A percentile compares a stretch with the other conserved stretches of the same genome.
Evolutionary conservation across 495 filamentous ascomycete genomes (phyloP).

Genomic region (Poronia punctata): DNA sequence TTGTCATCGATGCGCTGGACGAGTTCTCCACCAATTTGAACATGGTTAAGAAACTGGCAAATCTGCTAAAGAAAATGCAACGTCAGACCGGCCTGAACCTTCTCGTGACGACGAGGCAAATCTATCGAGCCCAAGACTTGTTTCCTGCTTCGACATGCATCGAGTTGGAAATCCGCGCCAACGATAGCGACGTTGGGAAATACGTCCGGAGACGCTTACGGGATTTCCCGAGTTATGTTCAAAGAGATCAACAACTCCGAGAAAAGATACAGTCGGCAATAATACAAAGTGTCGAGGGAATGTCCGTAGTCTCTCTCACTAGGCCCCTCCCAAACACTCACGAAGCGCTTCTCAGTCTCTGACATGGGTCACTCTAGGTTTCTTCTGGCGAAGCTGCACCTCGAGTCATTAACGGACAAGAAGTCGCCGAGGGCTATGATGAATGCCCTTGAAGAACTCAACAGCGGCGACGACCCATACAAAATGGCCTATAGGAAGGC

Average conservation of each 20-base stretch:
- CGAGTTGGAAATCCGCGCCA: constrained; percentile 36
- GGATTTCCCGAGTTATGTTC: constrained; percentile 17
- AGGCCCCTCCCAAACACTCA: background rate
- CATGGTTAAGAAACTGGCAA: constrained; percentile 11
- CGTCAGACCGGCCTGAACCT: constrained; percentile 20
- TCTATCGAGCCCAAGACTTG: too few relatives aligned
- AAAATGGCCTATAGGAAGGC: constrained; percentile 40
- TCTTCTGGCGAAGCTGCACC: constrained; percentile 43
- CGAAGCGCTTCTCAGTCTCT: too few relatives aligned
- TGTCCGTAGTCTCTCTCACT: constrained; percentile 21
- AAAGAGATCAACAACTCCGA: constrained; percentile 15
- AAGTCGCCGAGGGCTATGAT: constrained; percentile 21
- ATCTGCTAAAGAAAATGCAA: constrained; percentile 22
- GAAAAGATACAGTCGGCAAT: constrained; percentile 27
- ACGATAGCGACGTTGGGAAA: constrained; percentile 24
- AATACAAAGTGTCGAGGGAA: constrained; percentile 27
- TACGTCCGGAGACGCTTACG: constrained; percentile 26
- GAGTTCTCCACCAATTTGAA: constrained; percentile 25
- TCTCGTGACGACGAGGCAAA: constrained; percentile 34
- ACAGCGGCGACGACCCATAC: too few relatives aligned
- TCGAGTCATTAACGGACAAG: constrained; percentile 39
- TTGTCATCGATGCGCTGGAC: constrained; percentile 44
- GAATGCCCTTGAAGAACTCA: constrained; percentile 29
- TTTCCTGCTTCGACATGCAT: too few relatives aligned
- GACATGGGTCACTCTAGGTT: constrained; percentile 33